phyloP scores from a whole-genome alignment of 805 yeast species.

The Schwanniomyces occidentalis region DNA sequence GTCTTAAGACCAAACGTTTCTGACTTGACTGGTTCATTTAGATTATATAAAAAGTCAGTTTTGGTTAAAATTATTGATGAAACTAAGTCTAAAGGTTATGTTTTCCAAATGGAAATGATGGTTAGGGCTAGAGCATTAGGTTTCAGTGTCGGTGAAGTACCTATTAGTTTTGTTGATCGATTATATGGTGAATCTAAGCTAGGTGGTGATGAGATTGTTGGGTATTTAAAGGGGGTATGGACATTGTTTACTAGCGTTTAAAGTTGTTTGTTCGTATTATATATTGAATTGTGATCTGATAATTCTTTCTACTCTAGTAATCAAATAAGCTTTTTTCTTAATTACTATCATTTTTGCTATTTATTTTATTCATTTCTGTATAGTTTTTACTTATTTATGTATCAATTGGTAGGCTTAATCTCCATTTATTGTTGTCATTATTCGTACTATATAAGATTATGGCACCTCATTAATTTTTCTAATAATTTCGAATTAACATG shows the following conservation, averaged over 20 bases:
- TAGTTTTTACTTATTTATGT: no score
- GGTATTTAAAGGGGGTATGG: conserved; percentile 78
- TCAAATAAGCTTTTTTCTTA: no score
- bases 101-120: conserved; percentile 88
- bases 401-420: no score
- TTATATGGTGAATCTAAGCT: conserved; percentile 76
- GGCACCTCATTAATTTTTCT: no score
- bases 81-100: conserved; percentile 76
- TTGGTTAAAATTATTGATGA: conserved; percentile 64
- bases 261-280: conserved; percentile 1
- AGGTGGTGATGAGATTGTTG: conserved; percentile 80
- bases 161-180: conserved; percentile 76
- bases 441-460: no score
- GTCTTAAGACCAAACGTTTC: conserved; percentile 70
- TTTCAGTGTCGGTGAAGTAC: conserved; percentile 75
- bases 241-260: conserved; percentile 61
- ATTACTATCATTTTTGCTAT: no score
- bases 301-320: no score
- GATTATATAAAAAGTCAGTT: conserved; percentile 71
- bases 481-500: no score
- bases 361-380: no score
- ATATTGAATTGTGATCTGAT: no score
- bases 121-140: conserved; percentile 77
- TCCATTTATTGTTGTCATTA: no score
- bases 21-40: conserved; percentile 76